These are phyloP conservation scores for Xanthoconium purpureum DNA, from an alignment of 768 basidiomycete genomes.

Conservation along the genomic window DNA sequence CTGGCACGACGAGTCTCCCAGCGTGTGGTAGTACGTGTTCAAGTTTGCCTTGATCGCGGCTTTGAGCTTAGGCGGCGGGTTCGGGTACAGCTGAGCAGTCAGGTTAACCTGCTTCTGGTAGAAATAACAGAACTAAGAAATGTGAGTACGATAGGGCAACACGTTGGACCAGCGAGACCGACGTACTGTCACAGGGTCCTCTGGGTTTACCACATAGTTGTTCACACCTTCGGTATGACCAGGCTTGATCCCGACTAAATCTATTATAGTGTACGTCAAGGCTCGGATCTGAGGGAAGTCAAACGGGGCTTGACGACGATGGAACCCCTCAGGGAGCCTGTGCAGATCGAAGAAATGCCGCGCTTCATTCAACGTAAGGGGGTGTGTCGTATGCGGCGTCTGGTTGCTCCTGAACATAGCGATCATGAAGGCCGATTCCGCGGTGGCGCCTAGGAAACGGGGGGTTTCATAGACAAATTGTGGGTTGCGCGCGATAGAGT, in stretches of 20 bases:
- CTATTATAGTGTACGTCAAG: background rate
- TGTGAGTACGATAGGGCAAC: background rate
- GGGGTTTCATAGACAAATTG: conserved; percentile 16
- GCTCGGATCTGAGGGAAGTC: background rate
- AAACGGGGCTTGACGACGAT: conserved; percentile 16
- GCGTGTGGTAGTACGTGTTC: background rate
- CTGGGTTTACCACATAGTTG: conserved; percentile 11
- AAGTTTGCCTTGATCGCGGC: no score
- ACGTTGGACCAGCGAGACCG: background rate
- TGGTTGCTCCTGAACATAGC: conserved; percentile 22
- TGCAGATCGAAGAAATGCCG: conserved; percentile 14
- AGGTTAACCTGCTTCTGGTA: conserved; percentile 16
- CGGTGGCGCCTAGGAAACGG: conserved; percentile 11
- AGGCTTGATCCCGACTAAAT: conserved; percentile 4
- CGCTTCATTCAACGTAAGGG: conserved; percentile 11
- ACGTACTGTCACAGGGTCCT: conserved; percentile 13
- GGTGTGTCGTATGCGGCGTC: conserved; percentile 12
- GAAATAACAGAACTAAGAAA: conserved; percentile 10
- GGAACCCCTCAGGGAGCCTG: conserved; percentile 14
- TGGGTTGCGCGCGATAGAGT: conserved; percentile 25
- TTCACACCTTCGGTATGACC: conserved; percentile 15
- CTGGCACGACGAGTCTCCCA: no score
- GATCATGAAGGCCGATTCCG: conserved; percentile 13
- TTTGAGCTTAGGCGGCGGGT: no score
- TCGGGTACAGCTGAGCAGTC: background rate